phyloP scores from a whole-genome alignment of 1,284 basidiomycete genomes.

The Naganishia sp. region DNA sequence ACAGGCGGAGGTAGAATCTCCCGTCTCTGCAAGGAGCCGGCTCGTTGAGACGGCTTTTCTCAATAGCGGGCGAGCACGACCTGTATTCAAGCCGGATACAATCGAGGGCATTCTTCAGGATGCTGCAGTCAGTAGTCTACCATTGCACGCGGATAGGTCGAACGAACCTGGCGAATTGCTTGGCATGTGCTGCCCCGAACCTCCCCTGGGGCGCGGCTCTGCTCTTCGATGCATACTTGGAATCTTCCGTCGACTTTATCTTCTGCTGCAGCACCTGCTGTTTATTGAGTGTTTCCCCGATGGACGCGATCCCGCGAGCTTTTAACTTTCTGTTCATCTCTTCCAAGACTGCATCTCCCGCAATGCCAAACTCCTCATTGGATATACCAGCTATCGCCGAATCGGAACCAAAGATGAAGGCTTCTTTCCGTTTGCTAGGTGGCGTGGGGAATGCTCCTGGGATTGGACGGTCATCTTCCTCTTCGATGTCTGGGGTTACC shows the following conservation, averaged over 20 bases:
- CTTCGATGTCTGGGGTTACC: background rate
- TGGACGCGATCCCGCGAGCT: conserved; percentile 18
- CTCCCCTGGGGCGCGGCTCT: conserved; percentile 1
- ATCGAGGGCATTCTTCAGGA: conserved; percentile 26
- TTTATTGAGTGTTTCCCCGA: conserved; percentile 13
- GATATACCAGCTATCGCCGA: background rate
- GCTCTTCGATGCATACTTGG: no score
- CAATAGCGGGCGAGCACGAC: background rate
- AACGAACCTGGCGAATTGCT: conserved; percentile 30
- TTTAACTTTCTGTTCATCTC: conserved; percentile 30
- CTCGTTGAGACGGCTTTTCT: background rate
- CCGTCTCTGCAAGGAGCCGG: background rate
- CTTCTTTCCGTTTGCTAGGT: conserved; percentile 7
- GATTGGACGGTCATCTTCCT: conserved; percentile 3
- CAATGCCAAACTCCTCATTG: conserved; percentile 26
- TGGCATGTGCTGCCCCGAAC: conserved; percentile 28
- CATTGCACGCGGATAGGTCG: background rate
- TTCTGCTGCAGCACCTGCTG: conserved; percentile 2
- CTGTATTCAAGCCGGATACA: background rate
- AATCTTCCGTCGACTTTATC: no score
- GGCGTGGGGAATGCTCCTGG: conserved; percentile 21
- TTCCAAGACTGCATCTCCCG: conserved; percentile 27
- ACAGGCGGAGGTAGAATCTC: background rate
- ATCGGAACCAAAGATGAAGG: conserved; percentile 9
- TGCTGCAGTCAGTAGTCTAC: no score